Base-by-base conservation (phyloP, 148 eudicot species). In the Amaranthus cruentus region DNA sequence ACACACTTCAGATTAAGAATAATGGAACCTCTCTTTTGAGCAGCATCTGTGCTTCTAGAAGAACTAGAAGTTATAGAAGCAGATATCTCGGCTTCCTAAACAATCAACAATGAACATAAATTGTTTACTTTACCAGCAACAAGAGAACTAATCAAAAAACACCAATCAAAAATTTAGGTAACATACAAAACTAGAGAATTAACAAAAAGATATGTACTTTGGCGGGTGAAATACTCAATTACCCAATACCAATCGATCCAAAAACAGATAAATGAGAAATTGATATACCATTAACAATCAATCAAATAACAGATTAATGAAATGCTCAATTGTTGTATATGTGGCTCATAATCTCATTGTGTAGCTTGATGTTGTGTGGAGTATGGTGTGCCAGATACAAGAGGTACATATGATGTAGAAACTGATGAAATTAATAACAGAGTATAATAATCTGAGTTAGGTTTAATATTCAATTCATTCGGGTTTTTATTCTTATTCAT, bases 1-100 rank as follows among this genome's bases (percentile, higher is more conserved):
- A 91, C 97, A 79, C 98, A 94, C 84, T 94, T 94, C 80, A 94
- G 78, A 81, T 89, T 91, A 59, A 89, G 89, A 68, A 94, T 88
- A 60, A 91, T 87, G 73, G 95, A 89, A 48, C 98, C 98, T 81
- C 81, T 88, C 87, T 84, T 91, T 75, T 83, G 90, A 80, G 93
- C 93, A 76, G 77, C 67, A 12, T 91, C 98, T 66, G 91, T 77
- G 80, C 88, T 94, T 85, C 98, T 86, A 4, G 87, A 82, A 6
- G 94, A 85, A 21, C 88, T 92, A 15, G 93, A 77, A 60, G 75
- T 77, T 73, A 89, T 77, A 69, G 97, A 91, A 71, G 84, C 74
- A 55, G 93, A 88, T 80, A 94, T 94, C 83, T 94, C 98, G 60
- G 97, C 96, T 74, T 94, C 98, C 98, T 94, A 65, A 15, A 70